Evolutionary conservation across 2,329 filamentous ascomycete species (phyloP), one percentile per base, ranked within the genome.

Genomic region (Colletotrichum shisoi): DNA sequence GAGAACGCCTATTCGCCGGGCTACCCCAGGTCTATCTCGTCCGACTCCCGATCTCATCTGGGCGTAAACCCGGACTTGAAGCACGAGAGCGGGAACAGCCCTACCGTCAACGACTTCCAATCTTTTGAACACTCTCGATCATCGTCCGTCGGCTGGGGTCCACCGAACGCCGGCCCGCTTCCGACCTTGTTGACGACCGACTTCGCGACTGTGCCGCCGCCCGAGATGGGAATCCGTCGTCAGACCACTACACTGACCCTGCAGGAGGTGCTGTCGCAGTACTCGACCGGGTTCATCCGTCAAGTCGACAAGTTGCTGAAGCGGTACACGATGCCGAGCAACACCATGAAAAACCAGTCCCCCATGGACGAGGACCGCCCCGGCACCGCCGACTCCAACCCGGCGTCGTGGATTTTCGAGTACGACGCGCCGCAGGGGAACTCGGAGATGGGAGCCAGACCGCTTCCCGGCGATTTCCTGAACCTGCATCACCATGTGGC

Each of bases 391-490:
- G 64, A 63, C 19, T 67, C 68, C 4, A 67, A 57, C 24, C 60
- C 69, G 44, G 67, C 61, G n/a, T 71, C 70, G 9, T 78, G 74
- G 77, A 67, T 73, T 15, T 71, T 73, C 54, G 77, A 78, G 19
- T 67, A 71, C 0, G 71, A 74, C 15, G 72, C 74, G 3, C 74
- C 76, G 1, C 65, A 58, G 12, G 42, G 61, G 17, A 62, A 42
- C 13, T 67, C 65, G 15, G 54, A 65, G 21, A 64, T 62, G 6
- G 68, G 68, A 27, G 72, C 73, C 15, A 62, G 69, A 6, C 76
- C 80, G 4, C 71, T 86, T 4, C 82, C 85, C 0, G 83, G 84
- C 21, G 83, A 86, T 69, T 84, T 84, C 44, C 74, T 87, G 7
- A 76, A 72, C n/a, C 69, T 79, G 19, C 73, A 74, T 13, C 51